These are phyloP conservation scores for Podaxis rugospora DNA, from an alignment of 768 basidiomycete genomes.

Conservation along the genomic window DNA sequence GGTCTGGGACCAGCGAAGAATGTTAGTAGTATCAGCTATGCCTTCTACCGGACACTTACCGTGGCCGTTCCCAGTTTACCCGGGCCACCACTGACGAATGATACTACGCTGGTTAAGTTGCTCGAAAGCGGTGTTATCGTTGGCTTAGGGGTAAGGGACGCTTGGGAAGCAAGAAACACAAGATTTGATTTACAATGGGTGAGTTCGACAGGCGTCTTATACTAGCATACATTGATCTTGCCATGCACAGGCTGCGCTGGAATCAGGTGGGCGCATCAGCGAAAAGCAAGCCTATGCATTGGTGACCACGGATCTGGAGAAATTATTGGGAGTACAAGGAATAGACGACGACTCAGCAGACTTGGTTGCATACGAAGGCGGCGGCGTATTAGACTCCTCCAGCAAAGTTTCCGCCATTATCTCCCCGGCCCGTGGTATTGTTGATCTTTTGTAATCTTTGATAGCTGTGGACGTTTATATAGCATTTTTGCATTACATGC, in stretches of 20 bases:
- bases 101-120: constrained; percentile 58
- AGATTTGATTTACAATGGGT: constrained; percentile 83
- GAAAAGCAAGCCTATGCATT: constrained; percentile 37
- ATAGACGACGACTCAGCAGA: constrained; percentile 44
- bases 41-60: neutral
- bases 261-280: constrained; percentile 40
- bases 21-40: constrained; percentile 36
- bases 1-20: constrained; percentile 67
- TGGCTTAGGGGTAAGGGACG: constrained; percentile 63
- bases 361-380: constrained; percentile 57
- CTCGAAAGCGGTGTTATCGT: constrained; percentile 73
- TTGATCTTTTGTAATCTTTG: constrained; percentile 44
- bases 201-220: constrained; percentile 16
- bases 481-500: constrained; percentile 16
- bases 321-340: constrained; percentile 32
- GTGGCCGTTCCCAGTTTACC: constrained; percentile 41
- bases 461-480: constrained; percentile 3
- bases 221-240: constrained; percentile 5
- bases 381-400: constrained; percentile 49
- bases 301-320: constrained; percentile 42
- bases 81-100: constrained; percentile 69
- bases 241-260: constrained; percentile 35
- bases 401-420: constrained; percentile 56
- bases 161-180: constrained; percentile 71
- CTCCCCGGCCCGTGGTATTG: constrained; percentile 41